Base-by-base conservation (phyloP, 2,329 filamentous ascomycete species). In the Exophiala sp. region DNA sequence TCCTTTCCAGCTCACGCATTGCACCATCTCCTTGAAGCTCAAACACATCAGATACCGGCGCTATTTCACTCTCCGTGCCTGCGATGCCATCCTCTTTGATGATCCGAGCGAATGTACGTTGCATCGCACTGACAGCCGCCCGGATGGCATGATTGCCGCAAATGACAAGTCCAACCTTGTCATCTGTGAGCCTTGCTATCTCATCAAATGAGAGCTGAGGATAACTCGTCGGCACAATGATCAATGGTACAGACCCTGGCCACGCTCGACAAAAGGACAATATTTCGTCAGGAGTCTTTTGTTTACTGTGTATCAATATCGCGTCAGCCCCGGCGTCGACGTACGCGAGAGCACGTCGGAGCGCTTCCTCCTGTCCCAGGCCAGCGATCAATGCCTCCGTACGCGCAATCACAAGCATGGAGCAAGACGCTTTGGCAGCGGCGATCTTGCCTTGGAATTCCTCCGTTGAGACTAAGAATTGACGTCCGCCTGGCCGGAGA, bases 371-470 rank as follows among this genome's bases (percentile, higher is more conserved):
- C 16, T 50, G 34, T 14, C 55, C 51, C 6, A 55, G 16, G 1
- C 48, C 55, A 2, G 52, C 55, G 18, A 58, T 55, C 34, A 58
- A 21, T 2, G 55, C 55, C 39, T 58, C 55, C 1, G 52, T 58
- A 4, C 48, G 47, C 12, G 55, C 52, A 20, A 58, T 45, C 2
- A 58, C 55, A 2, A 58, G 38, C 50, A 54, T 43, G 8, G 47
- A 33, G 14, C 32, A 14, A 18, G 42, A 39, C 6, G 39, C 47
- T 36, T 58, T 58, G 20, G 52, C 55, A 5, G 52, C 55, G 3
- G 21, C 35, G 11, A 58, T 54, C 32, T 58, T 58, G n/a, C 51
- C 55, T 36, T 51, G 51, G 18, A 58, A 58, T 21, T 58, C 55
- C 10, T 8, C 16, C 12, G 51, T 45, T 5, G 55, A 44, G 6